Base-by-base conservation (phyloP, 768 basidiomycete genomes). In the Hygrophoropsis aurantiaca region DNA sequence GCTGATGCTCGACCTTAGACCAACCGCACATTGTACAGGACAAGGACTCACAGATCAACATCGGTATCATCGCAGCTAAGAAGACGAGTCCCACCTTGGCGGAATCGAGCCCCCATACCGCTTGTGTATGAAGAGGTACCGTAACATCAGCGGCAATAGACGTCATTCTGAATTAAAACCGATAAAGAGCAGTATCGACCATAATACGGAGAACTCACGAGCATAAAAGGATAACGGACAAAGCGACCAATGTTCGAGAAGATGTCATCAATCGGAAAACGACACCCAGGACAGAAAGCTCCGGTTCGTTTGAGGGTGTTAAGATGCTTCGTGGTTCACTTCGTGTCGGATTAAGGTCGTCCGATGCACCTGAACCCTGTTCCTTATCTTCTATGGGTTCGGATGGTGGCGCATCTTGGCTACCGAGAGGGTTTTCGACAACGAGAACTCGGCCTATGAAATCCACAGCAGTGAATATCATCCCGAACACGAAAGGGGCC, bases 391-490 rank as follows among this genome's bases (percentile, higher is more conserved):
- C 21, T 44, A 40, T 8, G 42, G 42, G 27, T 11, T 39, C 18
- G 11, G 47, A 40, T 6, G 62, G 61, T 25, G 61, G 61, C 15
- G 57, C 46, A 25, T 64, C 68, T 61, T 69, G 19, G 67, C 64
- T 24, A 58, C 57, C n/a, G n/a, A n/a, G n/a, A n/a, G n/a, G n/a
- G n/a, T 65, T 65, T 51, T 74, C 73, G 46, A 73, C 65, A 36
- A 73, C 59, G 16, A 73, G 51, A 3, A 69, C 36, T 2, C 73
- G 70, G 5, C 66, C 66, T 11, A 71, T 41, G 19, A 72, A 44
- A 50, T 74, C 72, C 4, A 67, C 26, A 1, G 44, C 52, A 19
- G 68, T 59, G 35, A 67, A 33, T 21, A 60, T 55, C 49, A 73
- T 59, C 3, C 64, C 65, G 34, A 72, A 67, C 33, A 73, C 58